Evolutionary conservation across 495 filamentous ascomycete species (phyloP).

Genomic region (Penicillium bovifimosum): DNA sequence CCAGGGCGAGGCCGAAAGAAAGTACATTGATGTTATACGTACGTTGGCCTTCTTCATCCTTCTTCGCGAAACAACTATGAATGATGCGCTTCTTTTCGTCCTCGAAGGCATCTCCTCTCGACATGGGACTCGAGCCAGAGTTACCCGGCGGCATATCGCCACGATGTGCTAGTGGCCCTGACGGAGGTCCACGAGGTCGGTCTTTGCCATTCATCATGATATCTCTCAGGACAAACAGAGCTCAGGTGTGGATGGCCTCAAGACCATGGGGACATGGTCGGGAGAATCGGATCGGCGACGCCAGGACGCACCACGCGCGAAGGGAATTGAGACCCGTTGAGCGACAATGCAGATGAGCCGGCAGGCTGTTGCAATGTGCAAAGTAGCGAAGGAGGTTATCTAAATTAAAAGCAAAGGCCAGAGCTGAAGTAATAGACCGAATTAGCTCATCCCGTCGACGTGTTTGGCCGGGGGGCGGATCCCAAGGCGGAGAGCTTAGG

Average conservation of each 20-base stretch:
- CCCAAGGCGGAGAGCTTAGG: conserved; percentile 31
- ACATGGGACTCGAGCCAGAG: conserved; percentile 39
- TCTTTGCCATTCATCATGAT: conserved; percentile 36
- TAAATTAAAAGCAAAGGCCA: conserved; percentile 10
- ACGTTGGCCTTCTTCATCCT: conserved; percentile 76
- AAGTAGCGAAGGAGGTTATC: background rate
- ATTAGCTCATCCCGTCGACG: conserved; percentile 32
- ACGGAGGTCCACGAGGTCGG: conserved; percentile 28
- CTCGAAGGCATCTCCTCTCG: conserved; percentile 84
- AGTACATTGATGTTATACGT: conserved; percentile 31
- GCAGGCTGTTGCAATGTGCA: background rate
- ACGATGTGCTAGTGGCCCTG: conserved; percentile 26
- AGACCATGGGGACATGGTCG: conserved; percentile 39
- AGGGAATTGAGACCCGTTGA: conserved; percentile 5
- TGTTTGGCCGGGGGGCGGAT: conserved; percentile 24
- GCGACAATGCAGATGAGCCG: background rate
- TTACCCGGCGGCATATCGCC: conserved; percentile 26
- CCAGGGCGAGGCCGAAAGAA: background rate
- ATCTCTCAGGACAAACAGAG: conserved; percentile 21
- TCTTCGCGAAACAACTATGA: conserved; percentile 84
- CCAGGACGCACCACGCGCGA: conserved; percentile 14
- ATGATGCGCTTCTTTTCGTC: conserved; percentile 93
- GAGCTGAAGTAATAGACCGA: conserved; percentile 4
- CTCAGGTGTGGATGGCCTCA: conserved; percentile 23
- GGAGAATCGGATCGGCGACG: conserved; percentile 15